phyloP scores from a whole-genome alignment of 352 stramenopile genomes.

The Phytophthora sojae region DNA sequence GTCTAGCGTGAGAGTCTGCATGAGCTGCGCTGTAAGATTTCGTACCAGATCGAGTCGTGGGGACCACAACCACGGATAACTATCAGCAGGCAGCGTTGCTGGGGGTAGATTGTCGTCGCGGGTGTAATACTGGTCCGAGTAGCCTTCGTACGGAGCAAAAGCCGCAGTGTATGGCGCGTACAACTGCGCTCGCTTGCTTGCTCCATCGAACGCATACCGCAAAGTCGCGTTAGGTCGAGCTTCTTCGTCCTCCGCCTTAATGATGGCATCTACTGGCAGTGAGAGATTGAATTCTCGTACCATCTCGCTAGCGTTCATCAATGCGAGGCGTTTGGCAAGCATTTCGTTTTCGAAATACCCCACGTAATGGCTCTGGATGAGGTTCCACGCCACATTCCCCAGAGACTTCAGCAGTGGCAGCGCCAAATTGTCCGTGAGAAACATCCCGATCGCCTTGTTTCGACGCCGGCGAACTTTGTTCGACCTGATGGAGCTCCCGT shows the following conservation, averaged over 20 bases:
- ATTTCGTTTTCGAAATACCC: slow-evolving; percentile 48
- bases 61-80: slow-evolving; percentile 62
- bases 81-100: slow-evolving; percentile 46
- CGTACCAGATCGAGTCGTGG: slow-evolving; percentile 34
- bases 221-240: slow-evolving; percentile 40
- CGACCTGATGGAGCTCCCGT: slow-evolving; percentile 42
- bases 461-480: slow-evolving; percentile 41
- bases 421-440: slow-evolving; percentile 49
- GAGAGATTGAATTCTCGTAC: slow-evolving; percentile 48
- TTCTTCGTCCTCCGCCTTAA: slow-evolving; percentile 16
- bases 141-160: slow-evolving; percentile 60
- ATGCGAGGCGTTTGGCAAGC: slow-evolving; percentile 29
- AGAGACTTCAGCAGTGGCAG: slow-evolving; percentile 48
- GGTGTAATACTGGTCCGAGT: slow-evolving; percentile 57
- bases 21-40: slow-evolving; percentile 34
- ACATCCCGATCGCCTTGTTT: slow-evolving; percentile 46
- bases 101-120: slow-evolving; percentile 40
- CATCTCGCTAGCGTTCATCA: slow-evolving; percentile 54
- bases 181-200: slow-evolving; percentile 25
- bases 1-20: slow-evolving; percentile 23
- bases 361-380: slow-evolving; percentile 50
- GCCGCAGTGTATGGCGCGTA: slow-evolving; percentile 30
- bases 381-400: slow-evolving; percentile 34
- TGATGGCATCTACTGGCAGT: slow-evolving; percentile 26
- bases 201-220: slow-evolving; percentile 36